Evolutionary conservation across 139 green algal species (phyloP), one percentile per base, ranked within the genome.

Genomic region (Desmodesmus armatus): DNA sequence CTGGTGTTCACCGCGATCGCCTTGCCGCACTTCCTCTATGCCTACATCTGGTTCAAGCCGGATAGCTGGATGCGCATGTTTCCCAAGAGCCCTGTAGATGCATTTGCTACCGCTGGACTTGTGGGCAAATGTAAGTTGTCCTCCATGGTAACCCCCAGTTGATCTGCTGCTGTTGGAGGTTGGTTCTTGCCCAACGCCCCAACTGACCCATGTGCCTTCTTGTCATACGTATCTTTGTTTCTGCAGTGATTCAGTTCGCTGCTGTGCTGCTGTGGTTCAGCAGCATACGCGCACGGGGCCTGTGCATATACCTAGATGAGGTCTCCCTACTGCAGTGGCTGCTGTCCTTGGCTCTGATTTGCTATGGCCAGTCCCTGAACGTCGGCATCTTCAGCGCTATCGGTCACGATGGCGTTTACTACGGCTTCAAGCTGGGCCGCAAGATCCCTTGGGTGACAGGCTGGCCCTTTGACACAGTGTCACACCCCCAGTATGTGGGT

Each of bases 401-500:
- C 39, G 95, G 95, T 2, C 82, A 91, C 35, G 76, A 74, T 2
- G 95, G 95, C 6, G 95, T 98, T 3, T 98, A 98, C 86, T 98
- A 98, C 74, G 95, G 95, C 27, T 88, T 90, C 86, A 94, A 94
- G 60, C 86, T 97, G 63, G 95, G 95, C 47, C 82, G 90, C 35
- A 89, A 70, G 60, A 84, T 96, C 5, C 92, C 94, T 13, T 98
- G 95, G 95, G 87, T 93, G 21, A 85, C 75, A 7, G 94, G 91
- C 33, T 98, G 95, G 84, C 95, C 95, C 11, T 98, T 98, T 86
- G 92, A 89, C 65, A 71, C 92, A 2, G 85, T 95, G n/a, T 44
- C 60, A 0, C 95, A 98, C 82, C 95, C 95, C 7, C 94, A 97
- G 80, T 97, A 97, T 78, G 82, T 96, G 2, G 94, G 94, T 27